These are phyloP conservation scores for Solanum habrochaites DNA, from an alignment of 257 asterid species.

Conservation along the genomic window DNA sequence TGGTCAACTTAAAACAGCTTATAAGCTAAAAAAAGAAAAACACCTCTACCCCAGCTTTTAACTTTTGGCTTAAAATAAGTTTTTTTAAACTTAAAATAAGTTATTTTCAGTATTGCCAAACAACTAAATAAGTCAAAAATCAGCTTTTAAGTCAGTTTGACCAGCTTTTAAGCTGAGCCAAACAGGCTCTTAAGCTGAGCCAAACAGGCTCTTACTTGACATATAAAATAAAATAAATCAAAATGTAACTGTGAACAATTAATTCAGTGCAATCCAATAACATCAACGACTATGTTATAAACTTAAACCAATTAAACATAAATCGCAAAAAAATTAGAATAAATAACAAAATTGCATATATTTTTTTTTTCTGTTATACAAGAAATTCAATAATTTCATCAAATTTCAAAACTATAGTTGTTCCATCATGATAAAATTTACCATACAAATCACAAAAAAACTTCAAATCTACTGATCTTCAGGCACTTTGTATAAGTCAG, in stretches of 20 bases:
- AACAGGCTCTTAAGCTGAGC: too few species aligned
- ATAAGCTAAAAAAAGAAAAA: too few species aligned
- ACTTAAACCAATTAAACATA: constrained; percentile 2
- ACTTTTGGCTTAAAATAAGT: too few species aligned
- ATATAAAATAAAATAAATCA: too few species aligned
- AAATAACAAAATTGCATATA: background rate
- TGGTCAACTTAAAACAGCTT: too few species aligned
- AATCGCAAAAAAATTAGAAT: constrained; percentile 4
- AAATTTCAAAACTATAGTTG: background rate
- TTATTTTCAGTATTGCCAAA: too few species aligned
- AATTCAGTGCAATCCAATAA: background rate
- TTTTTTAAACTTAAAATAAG: too few species aligned
- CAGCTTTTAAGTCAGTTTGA: too few species aligned
- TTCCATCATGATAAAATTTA: background rate
- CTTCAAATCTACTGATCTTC: background rate
- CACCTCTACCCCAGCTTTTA: too few species aligned
- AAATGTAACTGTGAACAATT: background rate
- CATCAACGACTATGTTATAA: background rate
- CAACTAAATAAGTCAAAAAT: too few species aligned
- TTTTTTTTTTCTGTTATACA: background rate
- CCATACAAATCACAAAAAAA: background rate
- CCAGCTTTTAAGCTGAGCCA: too few species aligned
- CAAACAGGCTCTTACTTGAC: too few species aligned
- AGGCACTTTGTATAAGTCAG: constrained; percentile 9
- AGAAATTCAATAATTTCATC: background rate